Conservation (phyloP, 108 stramenopile species). For the Fragilariopsis cylindrus region DNA sequence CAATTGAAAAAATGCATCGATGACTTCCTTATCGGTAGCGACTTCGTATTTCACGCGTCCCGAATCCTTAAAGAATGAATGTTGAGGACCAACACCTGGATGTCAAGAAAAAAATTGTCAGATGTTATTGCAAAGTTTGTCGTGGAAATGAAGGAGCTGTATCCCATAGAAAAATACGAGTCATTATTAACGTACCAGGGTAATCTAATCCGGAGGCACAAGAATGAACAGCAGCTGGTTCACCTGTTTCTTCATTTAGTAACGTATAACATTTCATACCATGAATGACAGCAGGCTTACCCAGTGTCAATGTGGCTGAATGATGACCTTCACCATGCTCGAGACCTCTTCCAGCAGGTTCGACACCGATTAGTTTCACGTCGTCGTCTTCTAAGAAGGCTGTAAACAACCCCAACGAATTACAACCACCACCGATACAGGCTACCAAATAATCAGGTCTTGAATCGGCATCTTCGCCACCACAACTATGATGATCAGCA, state of each 20-base stretch:
- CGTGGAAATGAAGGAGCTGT: too few species aligned
- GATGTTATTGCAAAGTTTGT: too few species aligned
- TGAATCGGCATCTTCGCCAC: conserved; percentile 66
- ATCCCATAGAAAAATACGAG: too few species aligned
- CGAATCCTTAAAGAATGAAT: conserved; percentile 89
- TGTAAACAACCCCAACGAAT: conserved; percentile 94
- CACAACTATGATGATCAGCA: neutral
- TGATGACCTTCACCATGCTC: conserved; percentile 79
- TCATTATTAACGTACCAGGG: conserved; percentile 31
- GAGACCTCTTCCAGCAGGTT: conserved; percentile 90
- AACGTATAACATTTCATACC: conserved; percentile 92
- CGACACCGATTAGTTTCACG: conserved; percentile 88
- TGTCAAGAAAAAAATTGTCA: neutral
- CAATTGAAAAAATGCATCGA: conserved; percentile 90
- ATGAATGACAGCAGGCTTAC: conserved; percentile 93
- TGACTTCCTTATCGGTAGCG: conserved; percentile 90
- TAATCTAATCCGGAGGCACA: conserved; percentile 96
- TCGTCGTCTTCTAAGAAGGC: conserved; percentile 82
- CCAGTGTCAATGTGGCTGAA: conserved; percentile 89
- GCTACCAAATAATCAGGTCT: conserved; percentile 93
- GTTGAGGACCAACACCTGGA: conserved; percentile 93
- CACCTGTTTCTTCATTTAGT: conserved; percentile 74
- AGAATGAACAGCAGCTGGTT: conserved; percentile 90
- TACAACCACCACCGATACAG: conserved; percentile 96
- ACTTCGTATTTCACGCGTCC: conserved; percentile 86